Evolutionary conservation across 2,329 filamentous ascomycete genomes (phyloP).

Genomic region (Pezizomycotina sp.): DNA sequence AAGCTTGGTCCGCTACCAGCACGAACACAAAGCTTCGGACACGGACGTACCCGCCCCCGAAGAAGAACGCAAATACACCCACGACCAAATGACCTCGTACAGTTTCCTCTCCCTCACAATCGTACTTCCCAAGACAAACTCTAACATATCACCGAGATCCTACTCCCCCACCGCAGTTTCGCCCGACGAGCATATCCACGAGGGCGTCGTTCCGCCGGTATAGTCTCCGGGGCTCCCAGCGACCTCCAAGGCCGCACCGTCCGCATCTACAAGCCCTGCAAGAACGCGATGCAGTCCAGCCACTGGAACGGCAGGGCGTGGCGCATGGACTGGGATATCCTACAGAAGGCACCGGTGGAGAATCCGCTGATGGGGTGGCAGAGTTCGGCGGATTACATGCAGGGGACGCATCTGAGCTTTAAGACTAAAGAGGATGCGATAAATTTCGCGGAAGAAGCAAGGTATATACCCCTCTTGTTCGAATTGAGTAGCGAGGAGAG

Average conservation of each 20-base stretch:
- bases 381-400: conserved; percentile 85
- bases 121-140: too few relatives aligned
- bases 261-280: conserved; percentile 81
- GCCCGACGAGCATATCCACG: conserved; percentile 60
- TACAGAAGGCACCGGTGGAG: conserved; percentile 81
- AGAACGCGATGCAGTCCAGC: conserved; percentile 93
- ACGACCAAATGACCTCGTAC: too few relatives aligned
- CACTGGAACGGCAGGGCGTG: conserved; percentile 69
- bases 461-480: conserved; percentile 28
- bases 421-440: conserved; percentile 89
- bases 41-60: too few relatives aligned
- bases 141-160: conserved; percentile 43
- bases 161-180: conserved; percentile 76
- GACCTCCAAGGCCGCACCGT: conserved; percentile 90
- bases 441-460: conserved; percentile 89
- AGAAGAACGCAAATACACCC: too few relatives aligned
- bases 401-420: conserved; percentile 82
- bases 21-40: too few relatives aligned
- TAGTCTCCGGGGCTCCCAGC: conserved; percentile 78
- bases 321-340: conserved; percentile 97
- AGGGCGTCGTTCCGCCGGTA: conserved; percentile 52
- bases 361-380: conserved; percentile 98
- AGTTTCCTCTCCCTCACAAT: conserved; percentile 8
- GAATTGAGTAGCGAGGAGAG: not conserved
- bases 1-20: too few relatives aligned